A percentile compares a stretch with the other conserved stretches of the same genome.
phyloP scores from a whole-genome alignment of 345 rosid species.

The Camelina laxa region DNA sequence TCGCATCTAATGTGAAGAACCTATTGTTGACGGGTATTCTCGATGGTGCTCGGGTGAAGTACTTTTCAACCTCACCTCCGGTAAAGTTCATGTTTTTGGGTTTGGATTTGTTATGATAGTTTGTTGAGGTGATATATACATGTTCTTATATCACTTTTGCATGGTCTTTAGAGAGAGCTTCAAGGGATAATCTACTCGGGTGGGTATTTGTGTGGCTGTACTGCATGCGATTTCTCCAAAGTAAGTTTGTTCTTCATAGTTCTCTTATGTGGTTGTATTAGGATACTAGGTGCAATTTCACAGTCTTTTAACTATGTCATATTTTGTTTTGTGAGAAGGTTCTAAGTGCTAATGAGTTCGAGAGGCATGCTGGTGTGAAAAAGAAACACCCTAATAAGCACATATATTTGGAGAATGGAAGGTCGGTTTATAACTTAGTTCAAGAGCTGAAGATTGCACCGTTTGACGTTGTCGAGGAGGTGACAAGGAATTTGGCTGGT shows the following conservation, averaged over 20 bases:
- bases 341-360: constrained; percentile 80
- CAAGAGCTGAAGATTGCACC: constrained; percentile 79
- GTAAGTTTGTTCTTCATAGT: constrained; percentile 44
- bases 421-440: constrained; percentile 75
- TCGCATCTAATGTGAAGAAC: constrained; percentile 81
- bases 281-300: neutral
- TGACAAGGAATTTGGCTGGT: constrained; percentile 64
- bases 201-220: constrained; percentile 88
- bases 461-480: constrained; percentile 57
- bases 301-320: neutral
- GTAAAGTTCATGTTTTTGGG: constrained; percentile 37
- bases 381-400: constrained; percentile 86
- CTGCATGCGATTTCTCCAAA: constrained; percentile 67
- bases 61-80: constrained; percentile 65
- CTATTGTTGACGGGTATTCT: constrained; percentile 62
- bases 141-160: constrained; percentile 26
- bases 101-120: constrained; percentile 6
- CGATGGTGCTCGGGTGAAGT: constrained; percentile 83
- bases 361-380: constrained; percentile 80
- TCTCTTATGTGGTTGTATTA: neutral
- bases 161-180: constrained; percentile 55
- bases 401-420: constrained; percentile 83
- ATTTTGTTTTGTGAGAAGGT: constrained; percentile 50
- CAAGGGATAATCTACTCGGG: constrained; percentile 70
- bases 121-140: neutral